phyloP scores from a whole-genome alignment of 1,284 basidiomycete species.

The Ustilago trichophora region DNA sequence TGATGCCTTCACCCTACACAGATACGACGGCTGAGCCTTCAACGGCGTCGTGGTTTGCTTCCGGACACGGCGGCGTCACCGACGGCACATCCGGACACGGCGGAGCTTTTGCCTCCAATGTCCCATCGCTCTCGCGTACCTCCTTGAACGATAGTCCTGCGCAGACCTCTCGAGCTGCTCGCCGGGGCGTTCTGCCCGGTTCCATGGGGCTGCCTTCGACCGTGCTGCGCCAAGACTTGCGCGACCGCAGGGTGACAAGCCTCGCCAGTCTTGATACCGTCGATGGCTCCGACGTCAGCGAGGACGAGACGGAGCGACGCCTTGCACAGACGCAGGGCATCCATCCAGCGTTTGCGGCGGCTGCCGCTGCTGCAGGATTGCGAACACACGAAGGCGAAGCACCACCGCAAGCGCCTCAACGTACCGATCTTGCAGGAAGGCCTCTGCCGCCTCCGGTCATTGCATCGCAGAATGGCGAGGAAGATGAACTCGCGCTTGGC shows the following conservation, averaged over 20 bases:
- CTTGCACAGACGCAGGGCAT: conserved; percentile 39
- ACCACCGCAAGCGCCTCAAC: conserved; percentile 38
- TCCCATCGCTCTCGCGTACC: conserved; percentile 16
- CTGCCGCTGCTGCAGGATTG: conserved; percentile 32
- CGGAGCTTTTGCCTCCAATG: conserved; percentile 4
- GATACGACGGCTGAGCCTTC: conserved; percentile 15
- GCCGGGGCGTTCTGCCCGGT: conserved; percentile 33
- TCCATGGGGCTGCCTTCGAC: conserved; percentile 42
- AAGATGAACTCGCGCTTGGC: conserved; percentile 47
- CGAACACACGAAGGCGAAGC: conserved; percentile 21
- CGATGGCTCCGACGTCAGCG: conserved; percentile 55
- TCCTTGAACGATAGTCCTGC: conserved; percentile 14
- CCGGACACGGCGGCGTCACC: not conserved
- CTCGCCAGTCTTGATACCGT: conserved; percentile 52
- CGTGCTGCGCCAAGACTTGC: conserved; percentile 35
- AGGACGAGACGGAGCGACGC: conserved; percentile 53
- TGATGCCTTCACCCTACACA: conserved; percentile 30
- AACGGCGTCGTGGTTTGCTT: conserved; percentile 16
- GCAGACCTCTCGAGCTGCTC: conserved; percentile 12
- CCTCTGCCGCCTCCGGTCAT: conserved; percentile 62
- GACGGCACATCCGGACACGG: no score
- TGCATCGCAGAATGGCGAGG: conserved; percentile 47
- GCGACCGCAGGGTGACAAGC: conserved; percentile 50
- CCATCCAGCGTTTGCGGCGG: conserved; percentile 33
- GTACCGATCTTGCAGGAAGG: conserved; percentile 53